Evolutionary conservation across 1,139 yeast genomes (phyloP).

Genomic region (Yamadazyma dendronema): DNA sequence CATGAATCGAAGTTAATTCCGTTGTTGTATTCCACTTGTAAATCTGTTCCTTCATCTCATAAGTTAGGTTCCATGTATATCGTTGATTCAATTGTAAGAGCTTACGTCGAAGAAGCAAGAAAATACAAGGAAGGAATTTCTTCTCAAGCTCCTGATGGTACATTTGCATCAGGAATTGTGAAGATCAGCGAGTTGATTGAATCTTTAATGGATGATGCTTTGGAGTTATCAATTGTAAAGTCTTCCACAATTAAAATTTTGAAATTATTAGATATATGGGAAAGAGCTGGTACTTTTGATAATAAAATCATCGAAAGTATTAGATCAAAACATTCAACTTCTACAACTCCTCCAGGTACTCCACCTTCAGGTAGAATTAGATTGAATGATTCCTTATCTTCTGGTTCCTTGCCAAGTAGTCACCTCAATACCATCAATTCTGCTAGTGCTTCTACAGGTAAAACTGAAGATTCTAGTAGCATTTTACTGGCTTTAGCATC

Average conservation of each 20-base stretch:
- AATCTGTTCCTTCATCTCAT: constrained; percentile 73
- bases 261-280: constrained; percentile 92
- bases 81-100: constrained; percentile 89
- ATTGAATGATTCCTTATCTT: neutral
- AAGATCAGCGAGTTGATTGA: constrained; percentile 59
- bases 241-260: constrained; percentile 68
- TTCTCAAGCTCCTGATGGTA: constrained; percentile 61
- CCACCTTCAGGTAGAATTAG: constrained; percentile 37
- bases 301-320: constrained; percentile 53
- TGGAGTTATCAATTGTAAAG: constrained; percentile 49
- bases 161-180: constrained; percentile 71
- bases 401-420: neutral
- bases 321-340: constrained; percentile 57
- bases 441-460: constrained; percentile 5
- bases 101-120: constrained; percentile 72
- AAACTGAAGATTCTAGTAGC: constrained; percentile 50
- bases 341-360: constrained; percentile 56
- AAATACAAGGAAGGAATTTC: constrained; percentile 46
- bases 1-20: constrained; percentile 60
- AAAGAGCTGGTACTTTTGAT: constrained; percentile 75
- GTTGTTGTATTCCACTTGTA: constrained; percentile 65
- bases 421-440: constrained; percentile 9
- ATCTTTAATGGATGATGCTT: constrained; percentile 57
- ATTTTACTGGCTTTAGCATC: constrained; percentile 67
- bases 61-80: constrained; percentile 90